These are phyloP conservation scores for Brettanomyces bruxellensis DNA, from an alignment of 805 yeast species.

Conservation along the genomic window DNA sequence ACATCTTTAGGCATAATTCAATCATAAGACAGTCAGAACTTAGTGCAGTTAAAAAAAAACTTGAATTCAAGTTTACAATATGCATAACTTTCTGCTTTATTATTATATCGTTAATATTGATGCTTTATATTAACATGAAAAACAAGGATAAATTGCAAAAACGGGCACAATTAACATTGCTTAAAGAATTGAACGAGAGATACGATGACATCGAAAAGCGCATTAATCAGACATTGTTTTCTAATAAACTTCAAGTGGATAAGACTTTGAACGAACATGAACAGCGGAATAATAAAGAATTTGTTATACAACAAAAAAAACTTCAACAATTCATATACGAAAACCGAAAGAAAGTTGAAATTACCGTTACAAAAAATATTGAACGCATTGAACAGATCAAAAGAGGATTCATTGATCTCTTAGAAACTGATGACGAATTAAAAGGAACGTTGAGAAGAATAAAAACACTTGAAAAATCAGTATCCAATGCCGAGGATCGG, in stretches of 20 bases:
- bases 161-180: too few relatives aligned
- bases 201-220: too few relatives aligned
- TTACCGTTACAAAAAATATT: background rate
- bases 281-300: background rate
- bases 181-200: too few relatives aligned
- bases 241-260: background rate
- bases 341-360: background rate
- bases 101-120: background rate
- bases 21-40: background rate
- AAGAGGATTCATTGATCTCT: background rate
- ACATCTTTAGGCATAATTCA: background rate
- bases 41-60: background rate
- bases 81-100: background rate
- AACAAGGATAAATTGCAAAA: too few relatives aligned
- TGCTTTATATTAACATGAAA: background rate
- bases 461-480: background rate
- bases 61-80: background rate
- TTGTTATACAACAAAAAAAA: background rate
- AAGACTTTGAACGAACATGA: background rate
- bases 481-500: background rate
- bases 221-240: too few relatives aligned
- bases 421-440: constrained; percentile 3
- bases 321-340: background rate
- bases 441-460: background rate
- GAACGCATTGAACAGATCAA: constrained; percentile 1